These are phyloP conservation scores for Aspergillus tanneri DNA, from an alignment of 2,329 filamentous ascomycete species.

Conservation along the genomic window DNA sequence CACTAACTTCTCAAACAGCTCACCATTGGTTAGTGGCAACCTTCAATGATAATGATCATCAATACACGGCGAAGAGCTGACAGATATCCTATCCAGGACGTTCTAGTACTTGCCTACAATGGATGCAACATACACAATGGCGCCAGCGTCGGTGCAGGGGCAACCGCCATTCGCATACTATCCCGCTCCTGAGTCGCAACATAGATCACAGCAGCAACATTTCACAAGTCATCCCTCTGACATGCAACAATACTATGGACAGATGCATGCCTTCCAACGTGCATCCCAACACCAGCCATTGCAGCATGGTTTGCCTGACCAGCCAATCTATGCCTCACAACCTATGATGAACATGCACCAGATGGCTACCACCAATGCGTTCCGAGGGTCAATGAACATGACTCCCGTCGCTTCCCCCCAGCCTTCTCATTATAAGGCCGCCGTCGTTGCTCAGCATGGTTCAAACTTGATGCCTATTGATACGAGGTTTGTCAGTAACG, in stretches of 20 bases:
- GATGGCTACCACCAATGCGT: slow-evolving; percentile 44
- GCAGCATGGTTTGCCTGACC: slow-evolving; percentile 30
- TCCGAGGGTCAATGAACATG: slow-evolving; percentile 43
- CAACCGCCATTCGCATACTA: slow-evolving; percentile 86
- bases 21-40: slow-evolving; percentile 11
- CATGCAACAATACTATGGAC: slow-evolving; percentile 45
- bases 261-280: slow-evolving; percentile 36
- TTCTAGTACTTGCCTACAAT: slow-evolving; percentile 45
- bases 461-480: slow-evolving; percentile 64
- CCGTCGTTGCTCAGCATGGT: slow-evolving; percentile 64
- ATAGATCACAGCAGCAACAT: slow-evolving; percentile 74
- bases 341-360: slow-evolving; percentile 47
- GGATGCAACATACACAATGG: slow-evolving; percentile 62
- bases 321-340: slow-evolving; percentile 40
- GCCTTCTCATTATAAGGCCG: slow-evolving; percentile 71
- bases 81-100: background rate
- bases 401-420: slow-evolving; percentile 76
- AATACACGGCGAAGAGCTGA: slow-evolving; percentile 5
- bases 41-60: background rate
- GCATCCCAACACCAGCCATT: slow-evolving; percentile 26
- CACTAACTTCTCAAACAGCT: slow-evolving; percentile 3
- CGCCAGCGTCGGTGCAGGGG: slow-evolving; percentile 57
- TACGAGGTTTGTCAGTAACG: slow-evolving; percentile 66
- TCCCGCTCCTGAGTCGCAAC: slow-evolving; percentile 71
- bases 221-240: slow-evolving; percentile 66